Conservation (phyloP, 257 asterid genomes). For the Scutellaria minor region DNA sequence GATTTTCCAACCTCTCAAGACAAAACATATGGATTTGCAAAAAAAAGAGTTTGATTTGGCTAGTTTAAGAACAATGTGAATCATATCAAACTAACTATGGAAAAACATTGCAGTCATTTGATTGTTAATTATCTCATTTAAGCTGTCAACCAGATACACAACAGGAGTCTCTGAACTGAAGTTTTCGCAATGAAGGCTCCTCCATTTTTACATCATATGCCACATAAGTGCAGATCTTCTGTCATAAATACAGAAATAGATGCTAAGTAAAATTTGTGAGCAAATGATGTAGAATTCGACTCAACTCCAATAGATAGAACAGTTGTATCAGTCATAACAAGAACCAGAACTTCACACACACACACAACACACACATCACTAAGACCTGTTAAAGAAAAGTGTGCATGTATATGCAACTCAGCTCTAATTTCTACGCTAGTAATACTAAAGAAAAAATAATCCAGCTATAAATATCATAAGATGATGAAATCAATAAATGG, state of each 20-base stretch:
- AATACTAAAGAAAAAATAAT: neutral
- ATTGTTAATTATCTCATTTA: neutral
- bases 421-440: neutral
- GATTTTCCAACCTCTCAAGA: too few species aligned
- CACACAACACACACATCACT: too few species aligned
- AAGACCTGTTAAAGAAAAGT: neutral
- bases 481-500: constrained; percentile 5
- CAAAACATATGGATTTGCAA: too few species aligned
- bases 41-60: too few species aligned
- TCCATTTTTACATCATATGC: neutral
- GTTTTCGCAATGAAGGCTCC: neutral
- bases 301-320: neutral
- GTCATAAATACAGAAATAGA: neutral
- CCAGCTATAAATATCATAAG: neutral
- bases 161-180: constrained; percentile 1
- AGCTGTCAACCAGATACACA: neutral
- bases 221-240: neutral
- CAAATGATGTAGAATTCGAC: neutral
- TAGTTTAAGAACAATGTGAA: neutral
- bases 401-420: neutral
- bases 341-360: neutral
- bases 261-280: neutral
- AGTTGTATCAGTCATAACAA: neutral
- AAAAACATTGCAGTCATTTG: neutral
- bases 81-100: neutral